Base-by-base conservation (phyloP, 768 basidiomycete species). In the Dacryopinax spathularia region DNA sequence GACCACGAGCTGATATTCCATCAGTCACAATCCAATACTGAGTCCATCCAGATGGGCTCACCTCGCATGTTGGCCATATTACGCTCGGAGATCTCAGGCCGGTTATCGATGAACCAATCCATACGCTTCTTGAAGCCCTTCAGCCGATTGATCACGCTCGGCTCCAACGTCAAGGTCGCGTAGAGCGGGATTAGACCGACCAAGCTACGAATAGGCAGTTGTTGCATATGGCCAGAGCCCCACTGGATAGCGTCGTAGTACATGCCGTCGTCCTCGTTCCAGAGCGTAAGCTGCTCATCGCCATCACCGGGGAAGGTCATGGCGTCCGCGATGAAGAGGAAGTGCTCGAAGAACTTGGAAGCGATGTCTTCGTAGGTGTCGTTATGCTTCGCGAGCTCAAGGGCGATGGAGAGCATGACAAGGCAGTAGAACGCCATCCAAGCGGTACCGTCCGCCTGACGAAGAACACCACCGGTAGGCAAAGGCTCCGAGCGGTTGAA, bases 391-490 rank as follows among this genome's bases (percentile, higher is more conserved):
- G 96, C 96, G 37, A 99, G 78, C 73, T 99, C 96, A 44, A 99
- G 82, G 0, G 96, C 94, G 72, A 99, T 99, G 74, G 88, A 95
- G 73, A 99, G 75, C 96, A 98, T 98, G 71, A 96, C 96, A 64
- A 98, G 75, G 68, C 87, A 92, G 75, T 95, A 99, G 78, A 98
- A 99, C 33, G 93, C 96, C 96, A 99, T 99, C 96, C 96, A 99
- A 0, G 95, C 91, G 5, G 96, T 99, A 9, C 95, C 95, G 72
- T 99, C 96, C 7, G 96, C 93, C 76, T 99, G 96, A 62, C 95
- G 92, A 64, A 99, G 79, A 18, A 77, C 83, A 9, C 96, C 96
- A 34, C 95, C 95, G 4, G 94, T 97, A 6, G 96, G 96, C 27
- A 99, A 76, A 29, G 92, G 90, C 73, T 99, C 96, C 1, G 92